Base-by-base conservation (phyloP, 164 flowering plant genomes). In the Vitis labrusca region DNA sequence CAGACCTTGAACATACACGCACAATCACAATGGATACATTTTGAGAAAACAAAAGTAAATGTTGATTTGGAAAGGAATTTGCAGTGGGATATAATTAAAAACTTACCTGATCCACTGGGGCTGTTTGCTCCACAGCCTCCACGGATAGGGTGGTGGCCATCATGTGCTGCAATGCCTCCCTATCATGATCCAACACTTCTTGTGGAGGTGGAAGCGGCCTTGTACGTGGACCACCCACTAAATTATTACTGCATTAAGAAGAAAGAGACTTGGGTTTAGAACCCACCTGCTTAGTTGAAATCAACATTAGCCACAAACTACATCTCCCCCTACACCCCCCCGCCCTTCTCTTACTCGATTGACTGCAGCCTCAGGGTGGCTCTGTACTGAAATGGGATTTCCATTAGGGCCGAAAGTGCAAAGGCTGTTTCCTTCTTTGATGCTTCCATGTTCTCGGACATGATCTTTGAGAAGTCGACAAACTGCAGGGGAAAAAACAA, bases 361-460 rank as follows among this genome's bases (percentile, higher is more conserved):
- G 66, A 61, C 62, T 72, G 80, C n/a, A 84, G 84, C 29, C 59
- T 68, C 63, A 74, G 86, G 55, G 93, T 85, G 50, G 93, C 92
- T 80, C 77, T 86, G 75, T 86, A 93, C 71, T 93, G 98, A 57
- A 83, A 72, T 51, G 98, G 98, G 65, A 93, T 89, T 75, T 93
- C 97, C 98, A 93, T 93, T 53, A 93, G 89, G 15, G 97, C 97
- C 37, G 93, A 93, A 49, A 93, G 92, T 15, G 98, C 97, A 83
- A 93, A 93, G 7, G 86, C 89, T 60, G 97, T 52, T 81, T 93
- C 98, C 75, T 85, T 91, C 68, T 86, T 88, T 12, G 85, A 74
- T 23, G 73, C 30, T 13, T 84, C 86, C 19, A 60, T 79, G 73
- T 83, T 83, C 71, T 91, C 92, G 0, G 90, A 86, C 92, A 89